These are phyloP conservation scores for Podaxis carcinomalis DNA, from an alignment of 768 basidiomycete species.

Conservation along the genomic window DNA sequence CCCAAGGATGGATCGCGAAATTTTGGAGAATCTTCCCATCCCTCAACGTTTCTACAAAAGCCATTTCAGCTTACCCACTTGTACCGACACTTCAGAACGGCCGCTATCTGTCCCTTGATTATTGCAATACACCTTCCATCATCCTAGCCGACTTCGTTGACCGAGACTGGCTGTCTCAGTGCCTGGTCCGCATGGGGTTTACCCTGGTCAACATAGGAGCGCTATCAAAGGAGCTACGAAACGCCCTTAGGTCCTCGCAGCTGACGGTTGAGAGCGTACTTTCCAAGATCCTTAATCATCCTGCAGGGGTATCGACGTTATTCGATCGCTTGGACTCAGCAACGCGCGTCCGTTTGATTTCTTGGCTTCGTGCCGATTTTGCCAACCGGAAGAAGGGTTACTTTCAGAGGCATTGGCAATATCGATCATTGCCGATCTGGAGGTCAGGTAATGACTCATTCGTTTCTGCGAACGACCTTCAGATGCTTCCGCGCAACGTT, in stretches of 20 bases:
- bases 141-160: conserved; percentile 19
- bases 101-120: conserved; percentile 27
- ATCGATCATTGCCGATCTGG: conserved; percentile 2
- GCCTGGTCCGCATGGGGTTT: conserved; percentile 16
- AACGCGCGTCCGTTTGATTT: neutral
- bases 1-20: conserved; percentile 21
- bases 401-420: neutral
- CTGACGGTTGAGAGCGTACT: neutral
- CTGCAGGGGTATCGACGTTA: neutral
- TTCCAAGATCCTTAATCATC: neutral
- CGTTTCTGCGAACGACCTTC: conserved; percentile 1
- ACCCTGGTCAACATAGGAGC: conserved; percentile 14
- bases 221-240: conserved; percentile 13
- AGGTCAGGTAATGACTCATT: neutral
- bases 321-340: neutral
- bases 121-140: conserved; percentile 22
- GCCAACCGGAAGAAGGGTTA: neutral
- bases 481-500: conserved; percentile 4
- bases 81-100: conserved; percentile 25
- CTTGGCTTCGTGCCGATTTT: neutral
- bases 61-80: conserved; percentile 27
- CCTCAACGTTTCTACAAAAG: conserved; percentile 10
- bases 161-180: conserved; percentile 25
- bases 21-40: conserved; percentile 27
- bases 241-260: neutral